phyloP scores from a whole-genome alignment of 2,329 filamentous ascomycete species.

The Arthroderma uncinatum region DNA sequence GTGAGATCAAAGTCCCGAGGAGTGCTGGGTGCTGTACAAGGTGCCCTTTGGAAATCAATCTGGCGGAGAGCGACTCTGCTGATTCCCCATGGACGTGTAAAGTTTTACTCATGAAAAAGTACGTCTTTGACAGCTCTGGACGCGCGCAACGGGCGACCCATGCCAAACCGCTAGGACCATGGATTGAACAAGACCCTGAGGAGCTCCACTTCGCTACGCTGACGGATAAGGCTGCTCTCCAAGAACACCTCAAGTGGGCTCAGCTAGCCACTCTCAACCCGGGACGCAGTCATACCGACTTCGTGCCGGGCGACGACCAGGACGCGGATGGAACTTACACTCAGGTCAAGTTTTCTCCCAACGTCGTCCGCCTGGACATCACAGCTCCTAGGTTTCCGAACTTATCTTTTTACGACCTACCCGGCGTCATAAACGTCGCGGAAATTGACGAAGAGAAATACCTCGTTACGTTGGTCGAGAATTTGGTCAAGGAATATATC shows the following conservation, averaged over 20 bases:
- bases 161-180: conserved; percentile 52
- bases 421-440: conserved; percentile 65
- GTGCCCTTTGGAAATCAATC: conserved; percentile 69
- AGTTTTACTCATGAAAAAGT: conserved; percentile 56
- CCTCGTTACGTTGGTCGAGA: conserved; percentile 59
- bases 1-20: conserved; percentile 59
- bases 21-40: conserved; percentile 64
- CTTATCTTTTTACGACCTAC: conserved; percentile 74
- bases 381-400: conserved; percentile 59
- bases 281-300: conserved; percentile 40
- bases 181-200: conserved; percentile 42
- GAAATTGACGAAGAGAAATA: conserved; percentile 54
- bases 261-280: conserved; percentile 70
- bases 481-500: conserved; percentile 61
- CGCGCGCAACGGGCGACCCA: conserved; percentile 40
- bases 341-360: conserved; percentile 65
- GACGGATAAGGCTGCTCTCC: conserved; percentile 50
- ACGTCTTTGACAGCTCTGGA: conserved; percentile 37
- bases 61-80: conserved; percentile 43
- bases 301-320: conserved; percentile 41
- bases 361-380: conserved; percentile 67
- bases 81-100: conserved; percentile 51
- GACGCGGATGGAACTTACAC: conserved; percentile 22
- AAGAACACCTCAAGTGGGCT: conserved; percentile 58
- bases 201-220: conserved; percentile 53